These are phyloP conservation scores for Trichosporon coremiiforme DNA, from an alignment of 1,284 basidiomycete species.

Conservation along the genomic window DNA sequence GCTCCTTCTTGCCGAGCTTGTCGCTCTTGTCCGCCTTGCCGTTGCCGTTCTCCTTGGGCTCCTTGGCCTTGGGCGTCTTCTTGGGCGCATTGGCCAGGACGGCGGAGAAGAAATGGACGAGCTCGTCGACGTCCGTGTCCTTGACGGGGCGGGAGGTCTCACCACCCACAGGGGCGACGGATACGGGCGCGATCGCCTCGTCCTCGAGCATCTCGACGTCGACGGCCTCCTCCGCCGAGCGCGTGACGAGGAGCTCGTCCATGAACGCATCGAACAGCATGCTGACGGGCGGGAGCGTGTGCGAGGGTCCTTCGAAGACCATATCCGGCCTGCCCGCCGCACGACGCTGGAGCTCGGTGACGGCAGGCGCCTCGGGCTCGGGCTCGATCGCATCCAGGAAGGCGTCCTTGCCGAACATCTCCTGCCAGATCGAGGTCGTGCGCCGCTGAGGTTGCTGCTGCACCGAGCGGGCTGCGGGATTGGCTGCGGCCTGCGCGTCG, in stretches of 20 bases:
- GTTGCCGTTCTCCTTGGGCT: background rate
- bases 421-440: slow-evolving; percentile 54
- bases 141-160: slow-evolving; percentile 25
- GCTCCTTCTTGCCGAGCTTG: slow-evolving; percentile 25
- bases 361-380: slow-evolving; percentile 28
- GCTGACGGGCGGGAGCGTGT: slow-evolving; percentile 76
- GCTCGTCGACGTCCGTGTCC: slow-evolving; percentile 31
- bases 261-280: slow-evolving; percentile 74
- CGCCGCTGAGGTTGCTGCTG: slow-evolving; percentile 1
- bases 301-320: slow-evolving; percentile 72
- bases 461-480: slow-evolving; percentile 25
- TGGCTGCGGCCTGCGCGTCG: slow-evolving; percentile 34
- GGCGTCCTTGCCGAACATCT: slow-evolving; percentile 57
- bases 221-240: slow-evolving; percentile 16
- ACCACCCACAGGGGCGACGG: slow-evolving; percentile 15
- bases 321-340: slow-evolving; percentile 47
- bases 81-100: slow-evolving; percentile 22
- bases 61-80: slow-evolving; percentile 18
- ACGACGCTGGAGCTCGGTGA: slow-evolving; percentile 36
- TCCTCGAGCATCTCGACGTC: slow-evolving; percentile 19
- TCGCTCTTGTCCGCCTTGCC: slow-evolving; percentile 2
- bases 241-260: slow-evolving; percentile 62
- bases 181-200: background rate
- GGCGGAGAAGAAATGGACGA: slow-evolving; percentile 27
- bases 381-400: slow-evolving; percentile 46